Evolutionary conservation across 1,284 basidiomycete genomes (phyloP).

Genomic region (Sutorius eximius): DNA sequence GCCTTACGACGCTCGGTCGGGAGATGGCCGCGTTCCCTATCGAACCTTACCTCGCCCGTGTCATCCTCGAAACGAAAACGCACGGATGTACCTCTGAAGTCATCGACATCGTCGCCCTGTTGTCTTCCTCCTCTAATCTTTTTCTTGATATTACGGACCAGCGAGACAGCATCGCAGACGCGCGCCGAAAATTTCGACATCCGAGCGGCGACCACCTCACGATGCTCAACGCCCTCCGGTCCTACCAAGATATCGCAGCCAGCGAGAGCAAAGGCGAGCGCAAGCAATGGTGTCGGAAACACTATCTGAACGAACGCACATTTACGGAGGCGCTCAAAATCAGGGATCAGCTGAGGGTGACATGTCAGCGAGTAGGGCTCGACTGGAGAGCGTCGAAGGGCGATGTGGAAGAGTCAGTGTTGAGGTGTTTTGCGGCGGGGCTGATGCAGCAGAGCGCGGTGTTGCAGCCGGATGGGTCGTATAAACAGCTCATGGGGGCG

Average conservation of each 20-base stretch:
- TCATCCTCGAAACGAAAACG: constrained; percentile 72
- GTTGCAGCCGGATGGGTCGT: constrained; percentile 79
- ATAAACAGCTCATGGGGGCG: constrained; percentile 80
- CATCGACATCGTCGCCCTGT: constrained; percentile 76
- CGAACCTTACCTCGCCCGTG: constrained; percentile 78
- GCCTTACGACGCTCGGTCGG: constrained; percentile 69
- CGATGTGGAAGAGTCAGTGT: constrained; percentile 56
- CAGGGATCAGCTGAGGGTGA: constrained; percentile 73
- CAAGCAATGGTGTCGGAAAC: constrained; percentile 78
- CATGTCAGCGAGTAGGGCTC: constrained; percentile 62
- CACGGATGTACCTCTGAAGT: constrained; percentile 73
- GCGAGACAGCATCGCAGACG: constrained; percentile 68
- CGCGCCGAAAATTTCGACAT: constrained; percentile 78
- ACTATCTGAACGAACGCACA: constrained; percentile 85
- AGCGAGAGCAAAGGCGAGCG: constrained; percentile 49
- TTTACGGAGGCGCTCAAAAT: constrained; percentile 85
- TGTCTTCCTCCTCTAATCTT: constrained; percentile 74
- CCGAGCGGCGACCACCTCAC: constrained; percentile 90
- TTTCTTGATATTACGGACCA: constrained; percentile 72
- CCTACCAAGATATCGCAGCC: constrained; percentile 65
- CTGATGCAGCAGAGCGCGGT: constrained; percentile 82
- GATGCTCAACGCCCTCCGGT: constrained; percentile 79
- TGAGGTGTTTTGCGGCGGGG: constrained; percentile 71
- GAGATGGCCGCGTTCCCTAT: constrained; percentile 84
- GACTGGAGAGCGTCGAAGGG: constrained; percentile 62